Percentiles rank a stretch among this genome's conserved stretches.
These are phyloP conservation scores for Baorangia bicolor DNA, from an alignment of 768 basidiomycete genomes.

Conservation along the genomic window DNA sequence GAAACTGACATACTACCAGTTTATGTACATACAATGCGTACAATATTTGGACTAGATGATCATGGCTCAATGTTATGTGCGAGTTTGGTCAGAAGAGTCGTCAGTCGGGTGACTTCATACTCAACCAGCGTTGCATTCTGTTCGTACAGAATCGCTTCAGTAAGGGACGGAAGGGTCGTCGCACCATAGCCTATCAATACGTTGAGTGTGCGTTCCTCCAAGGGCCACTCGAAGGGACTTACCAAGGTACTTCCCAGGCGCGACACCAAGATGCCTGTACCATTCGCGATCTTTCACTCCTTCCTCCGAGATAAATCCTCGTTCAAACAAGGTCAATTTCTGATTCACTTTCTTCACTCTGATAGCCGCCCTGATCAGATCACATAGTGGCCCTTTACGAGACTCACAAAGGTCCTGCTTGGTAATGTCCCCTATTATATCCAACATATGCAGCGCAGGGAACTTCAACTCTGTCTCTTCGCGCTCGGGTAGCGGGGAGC, in stretches of 20 bases:
- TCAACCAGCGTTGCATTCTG: constrained; percentile 59
- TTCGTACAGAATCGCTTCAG: constrained; percentile 73
- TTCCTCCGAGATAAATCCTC: constrained; percentile 73
- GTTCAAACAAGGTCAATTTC: constrained; percentile 71
- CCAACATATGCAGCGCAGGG: constrained; percentile 1
- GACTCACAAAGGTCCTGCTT: constrained; percentile 10
- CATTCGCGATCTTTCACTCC: constrained; percentile 82
- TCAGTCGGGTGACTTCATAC: constrained; percentile 59
- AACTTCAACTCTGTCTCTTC: constrained; percentile 1
- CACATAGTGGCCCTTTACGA: constrained; percentile 35
- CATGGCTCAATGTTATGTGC: constrained; percentile 33
- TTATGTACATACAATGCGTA: not conserved
- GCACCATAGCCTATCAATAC: constrained; percentile 67
- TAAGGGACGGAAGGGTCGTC: constrained; percentile 78
- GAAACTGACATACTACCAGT: not conserved
- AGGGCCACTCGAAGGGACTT: constrained; percentile 18
- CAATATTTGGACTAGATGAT: not conserved
- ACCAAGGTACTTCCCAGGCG: constrained; percentile 86
- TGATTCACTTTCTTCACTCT: constrained; percentile 59
- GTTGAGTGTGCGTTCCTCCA: not conserved
- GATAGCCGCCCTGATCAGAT: constrained; percentile 56
- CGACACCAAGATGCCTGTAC: constrained; percentile 84
- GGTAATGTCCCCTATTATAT: not conserved
- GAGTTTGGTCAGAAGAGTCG: constrained; percentile 52
- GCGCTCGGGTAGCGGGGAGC: not conserved